These are phyloP conservation scores for Cydonia oblonga DNA, from an alignment of 331 rosid species.

Conservation along the genomic window DNA sequence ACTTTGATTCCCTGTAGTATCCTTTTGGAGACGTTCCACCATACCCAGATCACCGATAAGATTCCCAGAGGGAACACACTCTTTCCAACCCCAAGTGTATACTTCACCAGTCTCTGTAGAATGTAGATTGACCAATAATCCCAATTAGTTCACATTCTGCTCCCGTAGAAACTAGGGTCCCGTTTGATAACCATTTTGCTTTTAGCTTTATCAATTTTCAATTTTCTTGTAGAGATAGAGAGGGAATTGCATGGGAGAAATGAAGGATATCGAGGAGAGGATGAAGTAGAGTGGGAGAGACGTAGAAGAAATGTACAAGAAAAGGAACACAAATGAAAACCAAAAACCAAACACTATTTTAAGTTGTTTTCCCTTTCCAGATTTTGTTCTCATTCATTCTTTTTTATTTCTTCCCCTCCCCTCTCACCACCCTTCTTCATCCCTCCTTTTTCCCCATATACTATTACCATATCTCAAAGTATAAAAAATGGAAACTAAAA, in stretches of 20 bases:
- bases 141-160: background rate
- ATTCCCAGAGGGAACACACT: constrained; percentile 77
- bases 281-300: background rate
- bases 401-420: background rate
- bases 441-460: background rate
- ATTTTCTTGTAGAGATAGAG: background rate
- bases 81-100: constrained; percentile 94
- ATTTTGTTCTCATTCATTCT: background rate
- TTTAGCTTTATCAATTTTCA: background rate
- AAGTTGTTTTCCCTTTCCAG: background rate
- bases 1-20: constrained; percentile 35
- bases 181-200: background rate
- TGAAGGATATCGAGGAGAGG: background rate
- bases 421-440: background rate
- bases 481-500: background rate
- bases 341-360: background rate
- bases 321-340: background rate
- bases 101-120: constrained; percentile 51
- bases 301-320: background rate
- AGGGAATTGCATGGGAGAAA: background rate
- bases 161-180: background rate
- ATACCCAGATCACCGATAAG: constrained; percentile 37
- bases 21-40: constrained; percentile 37
- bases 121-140: constrained; percentile 2
- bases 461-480: background rate